A percentile compares a stretch with the other conserved stretches of the same genome.
Conservation (phyloP, 2,329 filamentous ascomycete genomes). For the Colletotrichum endophyticum region DNA sequence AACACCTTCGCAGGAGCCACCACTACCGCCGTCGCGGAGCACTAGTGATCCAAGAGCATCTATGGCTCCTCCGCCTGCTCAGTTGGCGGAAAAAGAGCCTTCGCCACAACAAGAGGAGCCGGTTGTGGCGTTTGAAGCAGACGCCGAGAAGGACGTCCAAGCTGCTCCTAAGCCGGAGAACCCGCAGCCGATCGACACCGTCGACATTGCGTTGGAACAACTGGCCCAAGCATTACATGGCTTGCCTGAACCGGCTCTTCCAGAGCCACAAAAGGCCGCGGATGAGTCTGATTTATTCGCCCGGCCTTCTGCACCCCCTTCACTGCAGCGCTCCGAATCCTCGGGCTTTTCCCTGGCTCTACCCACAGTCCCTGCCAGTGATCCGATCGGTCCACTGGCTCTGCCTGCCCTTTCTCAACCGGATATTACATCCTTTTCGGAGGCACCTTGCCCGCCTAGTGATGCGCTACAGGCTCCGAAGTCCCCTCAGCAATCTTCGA, state of each 20-base stretch:
- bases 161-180: constrained; percentile 7
- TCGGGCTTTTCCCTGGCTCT: constrained; percentile 33
- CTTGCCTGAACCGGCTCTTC: not conserved
- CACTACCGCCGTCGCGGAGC: not conserved
- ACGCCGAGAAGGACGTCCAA: not conserved
- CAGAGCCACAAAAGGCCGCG: not conserved
- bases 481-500: constrained; percentile 40
- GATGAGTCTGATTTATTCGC: not conserved
- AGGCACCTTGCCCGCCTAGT: constrained; percentile 46
- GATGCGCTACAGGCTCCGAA: constrained; percentile 43
- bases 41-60: not conserved
- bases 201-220: not conserved
- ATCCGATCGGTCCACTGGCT: constrained; percentile 34
- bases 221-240: constrained; percentile 4
- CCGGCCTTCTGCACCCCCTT: constrained; percentile 2
- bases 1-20: not conserved
- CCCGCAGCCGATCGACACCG: not conserved
- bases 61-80: not conserved
- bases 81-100: constrained; percentile 21
- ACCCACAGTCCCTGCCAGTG: constrained; percentile 35
- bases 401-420: constrained; percentile 29
- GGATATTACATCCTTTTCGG: constrained; percentile 32
- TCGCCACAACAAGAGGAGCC: constrained; percentile 24
- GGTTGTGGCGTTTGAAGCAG: constrained; percentile 20
- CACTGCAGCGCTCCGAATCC: constrained; percentile 22